Percentiles rank a stretch among this genome's conserved stretches.
These are phyloP conservation scores for Hypoxylon sp. DNA, from an alignment of 2,329 filamentous ascomycete species.

Conservation along the genomic window DNA sequence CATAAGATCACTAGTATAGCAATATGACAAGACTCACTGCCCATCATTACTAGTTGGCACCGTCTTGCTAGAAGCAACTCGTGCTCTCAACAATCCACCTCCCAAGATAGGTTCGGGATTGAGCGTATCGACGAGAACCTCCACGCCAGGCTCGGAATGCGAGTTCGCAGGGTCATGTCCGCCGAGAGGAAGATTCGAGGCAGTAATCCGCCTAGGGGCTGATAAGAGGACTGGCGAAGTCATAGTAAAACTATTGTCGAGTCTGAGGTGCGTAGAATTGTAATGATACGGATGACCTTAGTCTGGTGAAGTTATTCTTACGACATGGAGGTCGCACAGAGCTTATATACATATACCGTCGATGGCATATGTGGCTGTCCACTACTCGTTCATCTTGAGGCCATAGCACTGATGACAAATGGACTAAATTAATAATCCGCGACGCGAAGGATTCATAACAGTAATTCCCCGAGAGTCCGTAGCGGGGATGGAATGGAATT, in stretches of 20 bases:
- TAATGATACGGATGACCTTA: slow-evolving; percentile 7
- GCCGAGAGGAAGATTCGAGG: slow-evolving; percentile 45
- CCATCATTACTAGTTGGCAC: slow-evolving; percentile 47
- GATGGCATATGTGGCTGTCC: slow-evolving; percentile 1
- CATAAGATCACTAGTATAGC: too few relatives aligned
- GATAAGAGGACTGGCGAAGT: slow-evolving; percentile 28
- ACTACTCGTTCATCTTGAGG: background rate
- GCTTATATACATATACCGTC: slow-evolving; percentile 14
- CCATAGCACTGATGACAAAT: slow-evolving; percentile 32
- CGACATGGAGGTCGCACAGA: slow-evolving; percentile 13
- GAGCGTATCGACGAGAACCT: slow-evolving; percentile 45
- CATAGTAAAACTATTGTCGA: slow-evolving; percentile 17
- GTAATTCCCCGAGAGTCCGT: background rate
- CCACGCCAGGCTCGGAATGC: slow-evolving; percentile 45
- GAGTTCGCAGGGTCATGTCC: slow-evolving; percentile 16
- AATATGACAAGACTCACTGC: too few relatives aligned
- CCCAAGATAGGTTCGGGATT: slow-evolving; percentile 39
- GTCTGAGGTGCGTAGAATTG: slow-evolving; percentile 3
- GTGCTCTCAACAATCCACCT: slow-evolving; percentile 37
- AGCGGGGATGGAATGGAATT: background rate
- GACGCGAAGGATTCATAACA: slow-evolving; percentile 11
- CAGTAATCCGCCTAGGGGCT: slow-evolving; percentile 45
- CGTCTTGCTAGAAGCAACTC: slow-evolving; percentile 43
- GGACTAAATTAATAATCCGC: slow-evolving; percentile 24
- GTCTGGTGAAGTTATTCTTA: background rate